A percentile compares a stretch with the other conserved stretches of the same genome.
phyloP scores from a whole-genome alignment of 2,329 filamentous ascomycete species.

The Aspergillus versicolor region DNA sequence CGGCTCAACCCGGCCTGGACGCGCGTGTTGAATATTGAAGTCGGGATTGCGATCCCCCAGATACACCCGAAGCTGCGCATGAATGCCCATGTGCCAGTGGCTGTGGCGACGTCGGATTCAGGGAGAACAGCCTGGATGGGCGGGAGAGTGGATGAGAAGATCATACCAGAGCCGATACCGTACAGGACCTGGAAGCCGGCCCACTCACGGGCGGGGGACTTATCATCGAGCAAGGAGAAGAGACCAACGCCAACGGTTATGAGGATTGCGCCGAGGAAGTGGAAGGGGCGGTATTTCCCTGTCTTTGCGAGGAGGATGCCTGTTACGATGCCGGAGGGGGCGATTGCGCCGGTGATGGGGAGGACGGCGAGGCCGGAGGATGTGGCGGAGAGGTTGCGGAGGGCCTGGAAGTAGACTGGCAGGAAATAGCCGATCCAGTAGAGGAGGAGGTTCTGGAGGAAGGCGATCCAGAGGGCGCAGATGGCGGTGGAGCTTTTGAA shows the following conservation, averaged over 20 bases:
- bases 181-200: neutral
- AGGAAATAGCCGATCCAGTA: slow-evolving; percentile 3
- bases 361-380: neutral
- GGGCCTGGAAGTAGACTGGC: slow-evolving; percentile 3
- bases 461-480: neutral
- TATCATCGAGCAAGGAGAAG: neutral
- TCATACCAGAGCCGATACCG: neutral
- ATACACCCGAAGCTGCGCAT: slow-evolving; percentile 5
- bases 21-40: neutral
- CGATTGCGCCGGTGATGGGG: neutral
- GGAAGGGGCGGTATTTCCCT: neutral
- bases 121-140: neutral
- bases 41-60: neutral
- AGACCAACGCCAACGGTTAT: neutral
- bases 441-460: neutral
- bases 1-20: neutral
- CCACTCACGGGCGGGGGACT: neutral
- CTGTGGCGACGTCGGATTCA: neutral
- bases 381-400: neutral
- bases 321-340: neutral
- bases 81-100: slow-evolving; percentile 4
- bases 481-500: neutral
- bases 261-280: neutral
- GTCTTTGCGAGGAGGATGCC: neutral
- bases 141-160: neutral